A percentile compares a stretch with the other conserved stretches of the same genome.
Evolutionary conservation across 805 yeast species (phyloP).

Genomic region (Ogataea philodendri): DNA sequence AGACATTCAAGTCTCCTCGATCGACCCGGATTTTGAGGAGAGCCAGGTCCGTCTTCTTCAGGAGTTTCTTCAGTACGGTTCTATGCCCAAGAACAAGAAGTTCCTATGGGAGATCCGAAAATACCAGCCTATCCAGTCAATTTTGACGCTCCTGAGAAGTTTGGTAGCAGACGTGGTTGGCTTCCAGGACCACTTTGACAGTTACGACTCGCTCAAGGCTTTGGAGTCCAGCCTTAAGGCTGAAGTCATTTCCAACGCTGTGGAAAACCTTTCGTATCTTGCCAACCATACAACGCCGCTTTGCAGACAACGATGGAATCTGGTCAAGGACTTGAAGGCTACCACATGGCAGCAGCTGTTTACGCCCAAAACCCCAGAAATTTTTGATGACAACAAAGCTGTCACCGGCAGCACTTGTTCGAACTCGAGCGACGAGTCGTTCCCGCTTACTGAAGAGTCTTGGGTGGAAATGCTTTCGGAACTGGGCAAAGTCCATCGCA

Average conservation of each 20-base stretch:
- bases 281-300: conserved; percentile 28
- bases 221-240: conserved; percentile 15
- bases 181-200: neutral
- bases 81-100: conserved; percentile 22
- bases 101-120: conserved; percentile 29
- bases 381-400: too few species aligned
- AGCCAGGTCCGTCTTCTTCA: conserved; percentile 22
- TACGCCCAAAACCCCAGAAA: conserved; percentile 6
- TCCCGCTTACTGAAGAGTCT: conserved; percentile 10
- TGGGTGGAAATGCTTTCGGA: conserved; percentile 22
- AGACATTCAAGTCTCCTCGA: neutral
- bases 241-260: conserved; percentile 15
- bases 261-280: conserved; percentile 23
- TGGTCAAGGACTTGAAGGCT: conserved; percentile 22
- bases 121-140: conserved; percentile 28
- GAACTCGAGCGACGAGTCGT: conserved; percentile 9
- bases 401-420: too few species aligned
- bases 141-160: conserved; percentile 19
- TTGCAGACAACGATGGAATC: conserved; percentile 30
- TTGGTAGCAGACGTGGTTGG: conserved; percentile 14
- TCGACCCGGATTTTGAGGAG: conserved; percentile 4
- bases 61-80: conserved; percentile 23
- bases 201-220: conserved; percentile 3
- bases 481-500: conserved; percentile 15
- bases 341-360: conserved; percentile 26